Conservation (phyloP, 257 asterid genomes). For the Petunia secreta region DNA sequence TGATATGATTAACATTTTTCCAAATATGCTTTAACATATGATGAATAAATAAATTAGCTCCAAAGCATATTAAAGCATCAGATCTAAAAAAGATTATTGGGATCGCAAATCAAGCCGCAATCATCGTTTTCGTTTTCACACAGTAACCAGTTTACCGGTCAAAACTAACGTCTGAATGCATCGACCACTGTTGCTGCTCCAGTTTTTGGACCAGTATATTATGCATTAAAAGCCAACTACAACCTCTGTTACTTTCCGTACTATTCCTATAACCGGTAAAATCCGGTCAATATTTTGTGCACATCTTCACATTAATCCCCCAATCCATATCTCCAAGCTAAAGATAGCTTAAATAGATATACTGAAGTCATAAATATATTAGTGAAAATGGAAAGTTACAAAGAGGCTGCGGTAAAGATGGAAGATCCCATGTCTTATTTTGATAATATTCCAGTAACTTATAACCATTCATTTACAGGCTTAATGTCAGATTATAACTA, state of each 20-base stretch:
- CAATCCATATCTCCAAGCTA: not conserved
- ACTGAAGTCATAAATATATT: not conserved
- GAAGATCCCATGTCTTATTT: conserved; percentile 45
- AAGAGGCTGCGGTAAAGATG: conserved; percentile 29
- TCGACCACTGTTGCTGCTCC: not conserved
- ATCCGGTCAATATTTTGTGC: too few relatives aligned
- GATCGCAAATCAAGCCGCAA: conserved; percentile 42
- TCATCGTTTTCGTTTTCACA: conserved; percentile 60
- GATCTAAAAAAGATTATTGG: not conserved
- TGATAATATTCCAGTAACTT: conserved; percentile 34
- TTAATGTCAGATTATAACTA: conserved; percentile 33
- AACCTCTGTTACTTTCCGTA: conserved; percentile 7
- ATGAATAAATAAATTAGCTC: conserved; percentile 33
- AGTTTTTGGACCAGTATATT: conserved; percentile 14
- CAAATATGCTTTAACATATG: not conserved
- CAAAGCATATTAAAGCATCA: conserved; percentile 39
- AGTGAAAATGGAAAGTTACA: conserved; percentile 21
- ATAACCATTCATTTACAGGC: conserved; percentile 30
- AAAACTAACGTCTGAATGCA: conserved; percentile 60
- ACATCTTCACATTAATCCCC: too few relatives aligned
- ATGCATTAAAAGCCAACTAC: conserved; percentile 32
- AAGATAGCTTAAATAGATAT: not conserved
- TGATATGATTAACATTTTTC: not conserved
- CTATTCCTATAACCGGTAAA: not conserved
- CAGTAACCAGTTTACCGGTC: conserved; percentile 79